These are phyloP conservation scores for Aspergillus ochraceus DNA, from an alignment of 2,329 filamentous ascomycete genomes.

Conservation along the genomic window DNA sequence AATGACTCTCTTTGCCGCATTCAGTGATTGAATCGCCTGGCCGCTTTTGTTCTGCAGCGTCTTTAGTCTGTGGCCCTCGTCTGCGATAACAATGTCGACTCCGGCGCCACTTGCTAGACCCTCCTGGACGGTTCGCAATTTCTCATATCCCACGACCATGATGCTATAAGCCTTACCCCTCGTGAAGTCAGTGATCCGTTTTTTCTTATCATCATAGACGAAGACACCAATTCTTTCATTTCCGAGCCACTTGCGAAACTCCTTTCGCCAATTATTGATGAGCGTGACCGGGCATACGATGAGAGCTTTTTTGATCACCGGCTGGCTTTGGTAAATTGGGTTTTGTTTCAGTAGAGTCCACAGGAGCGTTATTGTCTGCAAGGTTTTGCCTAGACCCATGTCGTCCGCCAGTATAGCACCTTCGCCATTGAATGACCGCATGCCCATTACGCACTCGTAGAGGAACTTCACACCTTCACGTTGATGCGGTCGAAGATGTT, in stretches of 20 bases:
- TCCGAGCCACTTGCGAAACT: constrained; percentile 73
- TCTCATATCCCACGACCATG: constrained; percentile 74
- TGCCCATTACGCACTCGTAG: constrained; percentile 75
- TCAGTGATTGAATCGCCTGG: constrained; percentile 63
- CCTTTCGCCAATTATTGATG: constrained; percentile 71
- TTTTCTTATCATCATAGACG: constrained; percentile 61
- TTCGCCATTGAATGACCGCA: constrained; percentile 64
- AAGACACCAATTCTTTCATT: constrained; percentile 70
- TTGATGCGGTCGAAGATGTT: constrained; percentile 66
- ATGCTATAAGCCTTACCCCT: constrained; percentile 67
- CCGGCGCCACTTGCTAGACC: constrained; percentile 62
- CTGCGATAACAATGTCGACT: constrained; percentile 70
- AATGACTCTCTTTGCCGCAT: constrained; percentile 62
- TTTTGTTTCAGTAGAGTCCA: constrained; percentile 75
- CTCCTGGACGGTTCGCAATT: constrained; percentile 64
- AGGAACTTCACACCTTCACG: constrained; percentile 68
- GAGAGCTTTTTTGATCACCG: constrained; percentile 68
- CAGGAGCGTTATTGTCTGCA: constrained; percentile 69
- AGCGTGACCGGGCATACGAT: constrained; percentile 73
- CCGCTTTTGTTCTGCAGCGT: constrained; percentile 69
- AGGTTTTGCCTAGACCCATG: constrained; percentile 73
- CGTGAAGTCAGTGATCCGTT: constrained; percentile 66
- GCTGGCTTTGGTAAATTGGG: constrained; percentile 58
- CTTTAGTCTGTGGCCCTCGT: constrained; percentile 68
- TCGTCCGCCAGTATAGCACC: constrained; percentile 73